Conservation (phyloP, 192 early-diverging fungal species). For the Linnemannia exigua region DNA sequence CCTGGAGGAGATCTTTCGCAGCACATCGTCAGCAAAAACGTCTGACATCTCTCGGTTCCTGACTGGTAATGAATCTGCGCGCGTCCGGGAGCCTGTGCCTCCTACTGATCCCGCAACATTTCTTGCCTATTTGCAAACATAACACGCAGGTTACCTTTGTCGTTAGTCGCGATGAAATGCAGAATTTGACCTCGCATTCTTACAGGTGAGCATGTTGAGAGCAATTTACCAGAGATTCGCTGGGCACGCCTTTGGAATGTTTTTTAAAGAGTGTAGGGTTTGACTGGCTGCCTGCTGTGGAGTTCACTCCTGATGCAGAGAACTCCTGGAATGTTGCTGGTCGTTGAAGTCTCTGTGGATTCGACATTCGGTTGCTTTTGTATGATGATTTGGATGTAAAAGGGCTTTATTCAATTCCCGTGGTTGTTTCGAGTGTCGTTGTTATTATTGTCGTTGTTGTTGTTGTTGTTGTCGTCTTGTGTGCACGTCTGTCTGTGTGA, state of each 20-base stretch:
- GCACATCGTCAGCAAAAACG: conserved; percentile 32
- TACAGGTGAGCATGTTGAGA: not conserved
- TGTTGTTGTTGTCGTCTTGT: too few relatives aligned
- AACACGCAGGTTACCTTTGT: not conserved
- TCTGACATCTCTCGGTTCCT: conserved; percentile 32
- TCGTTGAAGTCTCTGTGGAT: conserved; percentile 22
- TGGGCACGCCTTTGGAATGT: conserved; percentile 28
- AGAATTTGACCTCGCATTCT: not conserved
- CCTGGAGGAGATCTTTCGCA: conserved; percentile 38
- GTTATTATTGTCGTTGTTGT: too few relatives aligned
- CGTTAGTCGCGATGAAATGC: not conserved
- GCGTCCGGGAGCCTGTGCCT: conserved; percentile 1
- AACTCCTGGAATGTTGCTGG: conserved; percentile 25
- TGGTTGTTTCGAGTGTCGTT: too few relatives aligned
- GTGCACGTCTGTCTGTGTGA: too few relatives aligned
- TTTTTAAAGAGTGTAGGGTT: not conserved
- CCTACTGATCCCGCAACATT: not conserved
- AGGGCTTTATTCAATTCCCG: too few relatives aligned
- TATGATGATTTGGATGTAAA: too few relatives aligned
- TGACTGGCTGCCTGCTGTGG: not conserved
- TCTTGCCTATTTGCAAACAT: too few relatives aligned
- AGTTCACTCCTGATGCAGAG: not conserved
- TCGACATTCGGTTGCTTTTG: conserved; percentile 2
- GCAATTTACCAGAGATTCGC: conserved; percentile 35
- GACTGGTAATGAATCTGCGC: conserved; percentile 39